Percentiles rank a stretch among this genome's conserved stretches.
These are phyloP conservation scores for Leersia perrieri DNA, from an alignment of 176 grass and related monocot genomes.

Conservation along the genomic window DNA sequence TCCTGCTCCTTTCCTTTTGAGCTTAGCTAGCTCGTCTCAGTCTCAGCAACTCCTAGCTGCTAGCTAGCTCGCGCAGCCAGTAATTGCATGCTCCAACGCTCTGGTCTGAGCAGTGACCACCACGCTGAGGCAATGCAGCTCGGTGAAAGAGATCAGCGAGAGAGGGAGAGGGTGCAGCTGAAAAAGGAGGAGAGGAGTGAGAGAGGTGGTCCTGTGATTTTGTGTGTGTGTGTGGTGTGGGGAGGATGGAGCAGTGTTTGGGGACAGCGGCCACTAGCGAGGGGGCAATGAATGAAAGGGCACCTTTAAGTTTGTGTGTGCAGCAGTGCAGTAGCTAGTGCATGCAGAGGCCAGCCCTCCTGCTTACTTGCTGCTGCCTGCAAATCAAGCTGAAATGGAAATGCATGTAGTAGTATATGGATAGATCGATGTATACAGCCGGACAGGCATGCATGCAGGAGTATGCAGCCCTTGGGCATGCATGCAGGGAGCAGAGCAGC, in stretches of 20 bases:
- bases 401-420: conserved; percentile 22
- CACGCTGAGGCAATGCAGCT: not conserved
- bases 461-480: not conserved
- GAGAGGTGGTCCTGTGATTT: conserved; percentile 29
- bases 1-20: conserved; percentile 3
- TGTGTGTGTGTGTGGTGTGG: not conserved
- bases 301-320: conserved; percentile 18
- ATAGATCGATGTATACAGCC: not conserved
- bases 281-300: conserved; percentile 10
- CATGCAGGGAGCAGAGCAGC: not conserved
- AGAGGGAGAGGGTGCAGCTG: not conserved
- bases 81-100: conserved; percentile 34
- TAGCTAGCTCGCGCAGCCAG: not conserved
- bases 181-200: not conserved
- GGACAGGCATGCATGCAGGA: not conserved
- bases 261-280: conserved; percentile 17
- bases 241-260: conserved; percentile 5
- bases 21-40: not conserved
- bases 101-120: not conserved
- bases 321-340: too few species aligned
- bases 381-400: conserved; percentile 23
- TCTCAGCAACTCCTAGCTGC: too few species aligned
- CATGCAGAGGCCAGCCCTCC: not conserved
- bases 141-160: not conserved
- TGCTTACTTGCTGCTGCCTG: not conserved